Evolutionary conservation across 208 protist genomes (phyloP).

Genomic region (Angomonas deanei): DNA sequence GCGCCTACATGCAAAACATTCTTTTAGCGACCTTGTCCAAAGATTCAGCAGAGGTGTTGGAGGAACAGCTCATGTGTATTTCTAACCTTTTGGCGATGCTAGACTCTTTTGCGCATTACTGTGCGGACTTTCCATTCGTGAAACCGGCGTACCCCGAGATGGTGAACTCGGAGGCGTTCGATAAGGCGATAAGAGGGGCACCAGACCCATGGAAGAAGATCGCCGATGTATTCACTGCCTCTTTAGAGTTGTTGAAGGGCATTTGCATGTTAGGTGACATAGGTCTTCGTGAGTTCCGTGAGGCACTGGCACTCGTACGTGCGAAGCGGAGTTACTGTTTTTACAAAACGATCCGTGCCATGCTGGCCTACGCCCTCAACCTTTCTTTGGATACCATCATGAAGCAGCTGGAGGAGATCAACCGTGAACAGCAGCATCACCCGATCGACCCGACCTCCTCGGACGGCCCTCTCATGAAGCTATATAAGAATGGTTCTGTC

Average conservation of each 20-base stretch:
- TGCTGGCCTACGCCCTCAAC: background rate
- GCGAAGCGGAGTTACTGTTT: background rate
- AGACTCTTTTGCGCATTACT: background rate
- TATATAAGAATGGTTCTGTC: background rate
- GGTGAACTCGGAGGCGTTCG: background rate
- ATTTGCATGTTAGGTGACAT: background rate
- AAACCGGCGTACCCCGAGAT: background rate
- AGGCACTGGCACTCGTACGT: background rate
- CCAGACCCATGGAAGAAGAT: background rate
- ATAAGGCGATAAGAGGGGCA: background rate
- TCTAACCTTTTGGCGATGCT: conserved; percentile 9
- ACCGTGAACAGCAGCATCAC: background rate
- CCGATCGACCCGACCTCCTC: background rate
- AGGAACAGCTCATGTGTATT: no score
- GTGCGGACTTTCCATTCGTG: background rate
- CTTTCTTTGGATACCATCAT: background rate
- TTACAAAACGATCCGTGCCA: background rate
- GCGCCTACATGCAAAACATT: no score
- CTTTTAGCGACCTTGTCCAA: no score
- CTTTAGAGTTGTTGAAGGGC: background rate
- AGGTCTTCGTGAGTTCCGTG: background rate
- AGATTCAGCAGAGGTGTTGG: no score
- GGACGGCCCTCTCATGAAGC: background rate
- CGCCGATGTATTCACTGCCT: background rate
- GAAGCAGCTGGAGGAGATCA: no score